Conservation (phyloP, 2,329 filamentous ascomycete genomes). For the Chrysoporthe puriensis region DNA sequence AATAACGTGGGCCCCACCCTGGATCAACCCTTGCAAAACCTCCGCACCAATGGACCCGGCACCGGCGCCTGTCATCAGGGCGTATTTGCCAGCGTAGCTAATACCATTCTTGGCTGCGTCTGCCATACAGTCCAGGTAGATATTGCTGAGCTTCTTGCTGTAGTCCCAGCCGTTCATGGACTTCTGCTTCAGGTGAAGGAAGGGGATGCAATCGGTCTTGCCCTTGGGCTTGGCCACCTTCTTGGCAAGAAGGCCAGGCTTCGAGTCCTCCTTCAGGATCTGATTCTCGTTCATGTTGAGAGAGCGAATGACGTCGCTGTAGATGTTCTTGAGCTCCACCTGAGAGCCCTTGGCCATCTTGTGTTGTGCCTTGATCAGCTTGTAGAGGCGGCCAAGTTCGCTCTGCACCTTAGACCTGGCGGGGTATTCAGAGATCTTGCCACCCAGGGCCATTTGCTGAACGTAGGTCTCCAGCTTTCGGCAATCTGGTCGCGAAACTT, state of each 20-base stretch:
- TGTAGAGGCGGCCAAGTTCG: conserved; percentile 93
- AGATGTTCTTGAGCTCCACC: conserved; percentile 93
- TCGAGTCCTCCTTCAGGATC: conserved; percentile 85
- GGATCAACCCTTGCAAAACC: conserved; percentile 92
- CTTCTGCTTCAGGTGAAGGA: conserved; percentile 95
- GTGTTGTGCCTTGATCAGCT: conserved; percentile 97
- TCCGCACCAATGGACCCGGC: conserved; percentile 97
- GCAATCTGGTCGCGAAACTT: conserved; percentile 83
- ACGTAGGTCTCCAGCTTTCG: conserved; percentile 99
- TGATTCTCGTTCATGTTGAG: conserved; percentile 98
- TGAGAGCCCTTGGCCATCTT: conserved; percentile 96
- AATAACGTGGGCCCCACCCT: conserved; percentile 93
- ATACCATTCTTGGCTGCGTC: conserved; percentile 85
- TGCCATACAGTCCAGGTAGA: conserved; percentile 91
- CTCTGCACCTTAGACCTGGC: conserved; percentile 98
- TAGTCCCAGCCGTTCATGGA: conserved; percentile 96
- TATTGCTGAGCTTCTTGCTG: conserved; percentile 95
- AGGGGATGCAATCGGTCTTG: conserved; percentile 96
- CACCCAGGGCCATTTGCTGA: conserved; percentile 96
- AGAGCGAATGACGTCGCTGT: conserved; percentile 91
- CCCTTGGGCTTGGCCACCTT: conserved; percentile 72
- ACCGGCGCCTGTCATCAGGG: conserved; percentile 96
- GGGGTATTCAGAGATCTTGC: conserved; percentile 98
- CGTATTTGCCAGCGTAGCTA: conserved; percentile 92
- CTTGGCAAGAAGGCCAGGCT: conserved; percentile 53